Conservation (phyloP, 495 filamentous ascomycete genomes). For the Penicillium angulare region DNA sequence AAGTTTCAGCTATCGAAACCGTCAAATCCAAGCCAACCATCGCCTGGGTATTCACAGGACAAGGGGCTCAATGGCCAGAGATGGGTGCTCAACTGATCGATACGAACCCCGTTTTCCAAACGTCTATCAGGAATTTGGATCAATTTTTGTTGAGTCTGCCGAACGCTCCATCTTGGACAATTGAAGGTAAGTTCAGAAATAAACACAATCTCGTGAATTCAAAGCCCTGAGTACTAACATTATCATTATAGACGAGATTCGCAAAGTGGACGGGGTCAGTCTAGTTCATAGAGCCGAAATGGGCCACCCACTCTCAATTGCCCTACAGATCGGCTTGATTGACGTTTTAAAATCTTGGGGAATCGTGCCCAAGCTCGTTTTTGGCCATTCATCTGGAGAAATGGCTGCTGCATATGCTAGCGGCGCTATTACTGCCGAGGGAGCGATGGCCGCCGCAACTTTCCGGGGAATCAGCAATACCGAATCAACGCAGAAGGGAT, state of each 20-base stretch:
- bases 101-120: slow-evolving; percentile 15
- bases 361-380: background rate
- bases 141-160: slow-evolving; percentile 6
- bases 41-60: slow-evolving; percentile 33
- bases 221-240: too few relatives aligned
- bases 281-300: background rate
- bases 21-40: slow-evolving; percentile 10
- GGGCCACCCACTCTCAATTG: background rate
- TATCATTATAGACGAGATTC: background rate
- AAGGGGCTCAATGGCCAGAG: slow-evolving; percentile 37
- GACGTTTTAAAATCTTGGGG: background rate
- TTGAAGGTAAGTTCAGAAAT: background rate
- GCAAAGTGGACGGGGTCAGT: background rate
- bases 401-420: background rate
- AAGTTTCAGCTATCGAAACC: background rate
- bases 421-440: background rate
- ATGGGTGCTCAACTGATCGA: slow-evolving; percentile 37
- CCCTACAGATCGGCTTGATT: background rate
- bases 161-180: slow-evolving; percentile 7
- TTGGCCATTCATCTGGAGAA: background rate
- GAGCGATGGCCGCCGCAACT: background rate
- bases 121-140: slow-evolving; percentile 18
- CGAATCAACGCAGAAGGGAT: background rate
- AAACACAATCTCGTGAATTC: too few relatives aligned
- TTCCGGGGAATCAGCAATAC: background rate